Evolutionary conservation across 2,329 filamentous ascomycete genomes (phyloP).

Genomic region (Pestalotiopsis sp.): DNA sequence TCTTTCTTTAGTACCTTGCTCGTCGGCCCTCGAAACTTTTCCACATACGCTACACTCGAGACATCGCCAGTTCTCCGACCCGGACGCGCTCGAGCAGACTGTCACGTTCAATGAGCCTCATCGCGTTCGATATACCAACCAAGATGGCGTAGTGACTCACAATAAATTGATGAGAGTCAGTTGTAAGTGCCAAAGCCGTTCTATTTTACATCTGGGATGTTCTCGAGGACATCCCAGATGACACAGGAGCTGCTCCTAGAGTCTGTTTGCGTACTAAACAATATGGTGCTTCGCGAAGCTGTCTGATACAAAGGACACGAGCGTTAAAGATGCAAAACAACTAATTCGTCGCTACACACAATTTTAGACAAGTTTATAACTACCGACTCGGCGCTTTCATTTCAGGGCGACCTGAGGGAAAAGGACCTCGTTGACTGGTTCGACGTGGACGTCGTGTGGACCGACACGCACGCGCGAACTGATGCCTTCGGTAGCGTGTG

Average conservation of each 20-base stretch:
- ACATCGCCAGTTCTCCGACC: slow-evolving; percentile 53
- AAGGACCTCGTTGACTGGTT: slow-evolving; percentile 54
- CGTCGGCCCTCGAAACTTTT: slow-evolving; percentile 45
- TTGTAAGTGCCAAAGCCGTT: slow-evolving; percentile 24
- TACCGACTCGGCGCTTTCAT: slow-evolving; percentile 48
- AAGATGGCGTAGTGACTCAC: slow-evolving; percentile 48
- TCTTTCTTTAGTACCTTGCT: slow-evolving; percentile 44
- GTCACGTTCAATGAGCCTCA: slow-evolving; percentile 51
- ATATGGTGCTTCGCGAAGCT: too few species aligned
- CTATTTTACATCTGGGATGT: neutral
- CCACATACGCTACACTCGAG: slow-evolving; percentile 54
- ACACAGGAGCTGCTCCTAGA: too few species aligned
- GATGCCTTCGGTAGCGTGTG: slow-evolving; percentile 53
- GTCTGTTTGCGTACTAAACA: too few species aligned
- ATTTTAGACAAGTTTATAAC: slow-evolving; percentile 50
- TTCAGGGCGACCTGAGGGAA: slow-evolving; percentile 51
- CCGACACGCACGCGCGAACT: slow-evolving; percentile 50
- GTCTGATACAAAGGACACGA: too few species aligned
- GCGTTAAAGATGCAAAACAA: neutral
- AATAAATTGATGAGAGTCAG: slow-evolving; percentile 51
- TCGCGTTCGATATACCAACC: slow-evolving; percentile 49
- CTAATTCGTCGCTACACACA: neutral
- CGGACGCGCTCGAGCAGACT: slow-evolving; percentile 52
- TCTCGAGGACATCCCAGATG: too few species aligned
- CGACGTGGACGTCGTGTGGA: slow-evolving; percentile 56